phyloP scores from a whole-genome alignment of 306 rosid species.

The Castanea sativa region DNA sequence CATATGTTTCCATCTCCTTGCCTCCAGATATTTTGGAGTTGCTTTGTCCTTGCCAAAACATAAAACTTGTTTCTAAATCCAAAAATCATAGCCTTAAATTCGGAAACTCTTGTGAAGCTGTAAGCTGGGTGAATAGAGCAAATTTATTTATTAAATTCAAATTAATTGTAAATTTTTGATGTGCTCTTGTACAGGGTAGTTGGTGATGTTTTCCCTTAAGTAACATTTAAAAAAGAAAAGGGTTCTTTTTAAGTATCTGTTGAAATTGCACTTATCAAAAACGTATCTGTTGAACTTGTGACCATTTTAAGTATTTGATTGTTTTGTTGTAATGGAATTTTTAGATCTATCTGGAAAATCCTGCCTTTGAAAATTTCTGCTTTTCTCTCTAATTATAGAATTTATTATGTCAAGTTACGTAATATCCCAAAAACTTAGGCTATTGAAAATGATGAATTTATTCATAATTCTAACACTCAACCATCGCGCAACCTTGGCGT shows the following conservation, averaged over 20 bases:
- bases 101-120: background rate
- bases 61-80: background rate
- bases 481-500: too few relatives aligned
- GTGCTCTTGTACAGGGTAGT: background rate
- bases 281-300: background rate
- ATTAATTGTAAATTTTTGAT: background rate
- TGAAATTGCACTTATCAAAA: too few relatives aligned
- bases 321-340: background rate
- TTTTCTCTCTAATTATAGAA: background rate
- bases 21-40: background rate
- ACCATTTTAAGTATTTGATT: background rate
- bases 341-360: background rate
- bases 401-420: too few relatives aligned
- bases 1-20: background rate
- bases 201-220: background rate
- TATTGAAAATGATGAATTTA: too few relatives aligned
- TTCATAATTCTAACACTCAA: too few relatives aligned
- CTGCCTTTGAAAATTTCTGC: background rate
- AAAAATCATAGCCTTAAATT: background rate
- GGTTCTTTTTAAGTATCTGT: too few relatives aligned
- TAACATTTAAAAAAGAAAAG: background rate
- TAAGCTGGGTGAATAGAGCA: background rate
- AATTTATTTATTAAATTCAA: background rate
- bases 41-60: background rate
- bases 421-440: too few relatives aligned